Base-by-base conservation (phyloP, 2,329 filamentous ascomycete species). In the Hypomyces perniciosus region DNA sequence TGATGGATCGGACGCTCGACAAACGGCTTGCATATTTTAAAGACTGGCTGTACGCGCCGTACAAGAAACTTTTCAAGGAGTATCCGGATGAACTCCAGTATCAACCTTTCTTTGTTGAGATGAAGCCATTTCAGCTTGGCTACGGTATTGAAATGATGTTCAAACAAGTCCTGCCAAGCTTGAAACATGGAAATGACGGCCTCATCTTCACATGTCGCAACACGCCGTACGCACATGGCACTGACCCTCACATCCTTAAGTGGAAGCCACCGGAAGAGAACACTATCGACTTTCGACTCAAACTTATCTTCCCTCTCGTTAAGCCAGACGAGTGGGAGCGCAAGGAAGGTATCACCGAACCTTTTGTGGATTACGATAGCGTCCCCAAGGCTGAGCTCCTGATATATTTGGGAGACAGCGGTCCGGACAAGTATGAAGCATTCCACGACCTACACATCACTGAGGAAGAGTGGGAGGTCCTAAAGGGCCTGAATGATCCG, bases 231-330 rank as follows among this genome's bases (percentile, higher is more conserved):
- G 85, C 85, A 60, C 85, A 87, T 58, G 93, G 93, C 58, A 99
- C 93, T 9, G 93, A 99, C 68, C 81, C 82, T 45, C 86, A 96
- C 66, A 99, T 96, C 56, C 75, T 99, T 37, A 99, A 99, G 69
- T 99, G 93, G 93, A 99, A 99, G 71, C 90, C 92, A 0, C 89
- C 90, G 4, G 78, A 88, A 57, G 93, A 99, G 68, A 99, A 99
- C 72, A 95, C 90, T 0, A 83, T 99, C 59, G 93, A 99, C 67
- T 96, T 96, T 67, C 81, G 86, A 39, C 78, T 97, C 60, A 81
- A 80, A 46, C 78, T 99, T 40, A 76, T 79, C 9, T 97, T 96
- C 62, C 86, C 87, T 0, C 64, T 75, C 1, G 74, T 86, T n/a
- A 79, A 88, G 53, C 85, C 86, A 1, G 80, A 85, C 61, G 78